phyloP scores from a whole-genome alignment of 148 eudicot species.

The Amaranthus hypochondriacus region DNA sequence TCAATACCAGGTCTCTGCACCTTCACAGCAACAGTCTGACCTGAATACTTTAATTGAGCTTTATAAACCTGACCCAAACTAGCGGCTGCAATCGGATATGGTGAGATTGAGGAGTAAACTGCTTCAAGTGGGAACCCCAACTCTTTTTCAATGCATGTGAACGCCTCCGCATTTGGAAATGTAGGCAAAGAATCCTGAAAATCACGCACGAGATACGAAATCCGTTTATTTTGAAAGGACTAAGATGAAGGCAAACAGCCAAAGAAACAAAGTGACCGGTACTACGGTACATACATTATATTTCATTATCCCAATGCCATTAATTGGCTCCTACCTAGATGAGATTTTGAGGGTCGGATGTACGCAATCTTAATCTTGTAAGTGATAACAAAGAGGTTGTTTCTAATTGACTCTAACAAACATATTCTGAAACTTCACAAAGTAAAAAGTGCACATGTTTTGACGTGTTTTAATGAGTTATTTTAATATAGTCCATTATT shows the following conservation, averaged over 20 bases:
- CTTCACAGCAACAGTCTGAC: constrained; percentile 93
- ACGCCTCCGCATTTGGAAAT: constrained; percentile 87
- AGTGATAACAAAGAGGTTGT: too few species aligned
- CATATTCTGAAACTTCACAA: too few species aligned
- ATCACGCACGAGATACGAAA: constrained; percentile 20
- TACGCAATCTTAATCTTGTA: too few species aligned
- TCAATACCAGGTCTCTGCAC: constrained; percentile 99
- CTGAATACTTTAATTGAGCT: constrained; percentile 81
- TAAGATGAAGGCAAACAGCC: not conserved
- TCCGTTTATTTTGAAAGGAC: not conserved
- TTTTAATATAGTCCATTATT: too few species aligned
- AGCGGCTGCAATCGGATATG: constrained; percentile 94
- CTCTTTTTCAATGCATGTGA: constrained; percentile 86
- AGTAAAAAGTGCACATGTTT: too few species aligned
- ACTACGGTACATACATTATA: too few species aligned
- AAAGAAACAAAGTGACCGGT: not conserved
- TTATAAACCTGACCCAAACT: constrained; percentile 99
- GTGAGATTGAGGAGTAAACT: constrained; percentile 76
- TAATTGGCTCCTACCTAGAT: too few species aligned
- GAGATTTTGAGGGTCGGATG: too few species aligned
- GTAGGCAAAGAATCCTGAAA: constrained; percentile 95
- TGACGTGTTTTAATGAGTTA: too few species aligned
- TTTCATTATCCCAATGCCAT: too few species aligned
- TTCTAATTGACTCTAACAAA: too few species aligned
- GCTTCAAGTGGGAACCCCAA: constrained; percentile 76